Percentiles rank a stretch among this genome's conserved stretches.
Evolutionary conservation across 2,329 filamentous ascomycete species (phyloP).

Genomic region (Fusarium sp.): DNA sequence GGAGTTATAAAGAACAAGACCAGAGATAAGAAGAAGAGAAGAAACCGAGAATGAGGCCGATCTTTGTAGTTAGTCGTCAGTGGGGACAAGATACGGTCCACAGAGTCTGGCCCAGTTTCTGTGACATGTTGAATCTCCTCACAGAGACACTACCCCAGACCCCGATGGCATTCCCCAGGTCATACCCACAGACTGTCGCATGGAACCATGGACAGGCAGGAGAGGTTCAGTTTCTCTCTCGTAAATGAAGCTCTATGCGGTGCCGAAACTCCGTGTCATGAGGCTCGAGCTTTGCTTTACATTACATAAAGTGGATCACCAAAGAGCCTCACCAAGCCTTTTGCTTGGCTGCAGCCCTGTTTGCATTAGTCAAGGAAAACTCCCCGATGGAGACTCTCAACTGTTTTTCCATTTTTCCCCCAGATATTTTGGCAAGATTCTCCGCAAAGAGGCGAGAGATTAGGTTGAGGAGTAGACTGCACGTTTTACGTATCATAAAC

Average conservation of each 20-base stretch:
- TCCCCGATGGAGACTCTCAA: conserved; percentile 13
- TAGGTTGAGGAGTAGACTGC: conserved; percentile 35
- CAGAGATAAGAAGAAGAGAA: conserved; percentile 16
- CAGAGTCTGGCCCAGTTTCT: conserved; percentile 14
- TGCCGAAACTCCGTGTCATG: conserved; percentile 37
- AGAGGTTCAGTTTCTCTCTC: not conserved
- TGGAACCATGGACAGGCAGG: too few relatives aligned
- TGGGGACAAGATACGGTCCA: conserved; percentile 28
- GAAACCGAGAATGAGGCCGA: conserved; percentile 38
- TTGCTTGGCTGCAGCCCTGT: conserved; percentile 37
- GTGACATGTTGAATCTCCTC: conserved; percentile 31
- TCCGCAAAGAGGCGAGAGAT: conserved; percentile 37
- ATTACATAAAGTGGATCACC: conserved; percentile 34
- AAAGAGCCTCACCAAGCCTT: conserved; percentile 28
- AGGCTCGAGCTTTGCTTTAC: conserved; percentile 31
- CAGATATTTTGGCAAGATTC: conserved; percentile 26
- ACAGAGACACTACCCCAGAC: conserved; percentile 33
- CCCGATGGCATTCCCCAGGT: conserved; percentile 26
- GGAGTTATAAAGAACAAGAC: conserved; percentile 4
- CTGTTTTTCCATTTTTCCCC: conserved; percentile 13
- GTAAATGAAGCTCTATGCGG: conserved; percentile 3
- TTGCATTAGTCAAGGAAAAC: conserved; percentile 39
- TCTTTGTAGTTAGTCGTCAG: conserved; percentile 17
- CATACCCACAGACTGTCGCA: not conserved
- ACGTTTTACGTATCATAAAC: conserved; percentile 31